Evolutionary conservation across 2,329 filamentous ascomycete species (phyloP).

Genomic region (Aspergillus brasiliensis): DNA sequence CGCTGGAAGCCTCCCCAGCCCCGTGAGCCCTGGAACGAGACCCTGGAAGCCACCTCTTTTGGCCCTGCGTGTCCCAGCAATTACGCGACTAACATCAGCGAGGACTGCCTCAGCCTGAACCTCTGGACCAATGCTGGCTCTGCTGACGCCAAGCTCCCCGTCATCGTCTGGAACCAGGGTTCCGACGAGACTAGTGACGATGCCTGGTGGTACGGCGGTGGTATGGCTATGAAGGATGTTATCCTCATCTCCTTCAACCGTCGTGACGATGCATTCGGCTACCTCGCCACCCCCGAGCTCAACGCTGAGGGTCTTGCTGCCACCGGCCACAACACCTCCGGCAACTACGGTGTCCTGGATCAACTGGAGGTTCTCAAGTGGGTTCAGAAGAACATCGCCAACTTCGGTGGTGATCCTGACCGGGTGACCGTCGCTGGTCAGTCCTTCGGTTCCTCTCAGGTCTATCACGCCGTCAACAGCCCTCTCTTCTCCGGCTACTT

Average conservation of each 20-base stretch:
- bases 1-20: slow-evolving; percentile 30
- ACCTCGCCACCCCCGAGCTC: slow-evolving; percentile 29
- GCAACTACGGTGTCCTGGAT: slow-evolving; percentile 49
- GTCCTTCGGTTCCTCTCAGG: slow-evolving; percentile 33
- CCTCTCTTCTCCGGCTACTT: slow-evolving; percentile 33
- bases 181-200: slow-evolving; percentile 30
- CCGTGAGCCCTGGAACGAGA: slow-evolving; percentile 25
- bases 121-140: slow-evolving; percentile 31
- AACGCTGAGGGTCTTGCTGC: slow-evolving; percentile 24
- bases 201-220: slow-evolving; percentile 30
- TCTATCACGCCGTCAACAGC: slow-evolving; percentile 36
- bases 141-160: slow-evolving; percentile 26
- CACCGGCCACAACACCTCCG: slow-evolving; percentile 29
- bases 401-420: slow-evolving; percentile 56
- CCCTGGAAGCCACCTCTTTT: slow-evolving; percentile 23
- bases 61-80: slow-evolving; percentile 26
- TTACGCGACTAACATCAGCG: slow-evolving; percentile 24
- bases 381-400: slow-evolving; percentile 54
- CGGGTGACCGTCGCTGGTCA: slow-evolving; percentile 48
- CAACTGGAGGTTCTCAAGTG: slow-evolving; percentile 59
- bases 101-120: slow-evolving; percentile 38
- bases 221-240: slow-evolving; percentile 32
- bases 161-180: slow-evolving; percentile 35
- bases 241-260: slow-evolving; percentile 33
- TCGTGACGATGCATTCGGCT: slow-evolving; percentile 32